phyloP scores from a whole-genome alignment of 169 alveolate species.

The Cryptosporidium viatorum region DNA sequence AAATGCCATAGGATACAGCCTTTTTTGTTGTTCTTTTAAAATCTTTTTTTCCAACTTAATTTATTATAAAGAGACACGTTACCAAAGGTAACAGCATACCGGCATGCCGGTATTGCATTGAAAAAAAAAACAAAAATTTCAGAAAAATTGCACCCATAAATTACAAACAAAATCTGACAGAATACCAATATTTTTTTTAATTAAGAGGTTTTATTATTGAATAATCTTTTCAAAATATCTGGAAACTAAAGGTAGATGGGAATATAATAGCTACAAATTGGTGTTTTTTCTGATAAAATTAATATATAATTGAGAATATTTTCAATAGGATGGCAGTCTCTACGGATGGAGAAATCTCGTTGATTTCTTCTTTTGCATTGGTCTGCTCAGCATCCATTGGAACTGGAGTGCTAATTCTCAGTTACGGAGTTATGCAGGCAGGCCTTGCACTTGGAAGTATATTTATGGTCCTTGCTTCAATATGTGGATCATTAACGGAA shows the following conservation, averaged over 20 bases:
- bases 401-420: constrained; percentile 60
- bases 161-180: not conserved
- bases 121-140: not conserved
- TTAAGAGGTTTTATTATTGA: not conserved
- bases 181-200: too few relatives aligned
- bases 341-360: constrained; percentile 31
- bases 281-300: not conserved
- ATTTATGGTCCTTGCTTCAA: constrained; percentile 41
- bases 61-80: not conserved
- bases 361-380: constrained; percentile 43
- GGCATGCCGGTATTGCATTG: constrained; percentile 12
- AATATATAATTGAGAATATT: not conserved
- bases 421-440: constrained; percentile 75
- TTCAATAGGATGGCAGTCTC: constrained; percentile 35
- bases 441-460: constrained; percentile 41
- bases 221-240: too few relatives aligned
- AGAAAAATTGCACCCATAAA: not conserved
- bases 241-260: not conserved
- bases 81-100: not conserved
- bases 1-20: not conserved
- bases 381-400: constrained; percentile 63
- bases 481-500: constrained; percentile 57
- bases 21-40: not conserved
- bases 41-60: not conserved
- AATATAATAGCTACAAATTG: not conserved